Conservation (phyloP, 169 alveolate species). For the Neospora caninum region DNA sequence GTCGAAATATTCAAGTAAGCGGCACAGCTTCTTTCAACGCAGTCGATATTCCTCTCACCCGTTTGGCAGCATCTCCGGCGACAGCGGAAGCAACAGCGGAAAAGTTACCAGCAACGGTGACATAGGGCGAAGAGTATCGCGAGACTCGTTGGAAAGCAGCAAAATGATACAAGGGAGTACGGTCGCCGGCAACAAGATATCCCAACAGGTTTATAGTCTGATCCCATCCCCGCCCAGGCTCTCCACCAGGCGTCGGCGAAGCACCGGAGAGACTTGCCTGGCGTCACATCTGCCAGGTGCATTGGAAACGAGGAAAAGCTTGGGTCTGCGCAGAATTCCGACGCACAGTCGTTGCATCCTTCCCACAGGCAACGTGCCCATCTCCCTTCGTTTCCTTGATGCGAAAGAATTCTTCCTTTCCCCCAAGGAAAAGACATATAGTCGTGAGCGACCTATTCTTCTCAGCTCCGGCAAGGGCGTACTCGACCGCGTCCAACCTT, state of each 20-base stretch:
- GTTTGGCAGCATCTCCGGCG: neutral
- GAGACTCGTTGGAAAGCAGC: neutral
- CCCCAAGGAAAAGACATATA: neutral
- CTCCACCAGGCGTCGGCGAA: neutral
- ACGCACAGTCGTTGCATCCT: neutral
- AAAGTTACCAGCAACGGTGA: neutral
- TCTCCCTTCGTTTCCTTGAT: slow-evolving; percentile 20
- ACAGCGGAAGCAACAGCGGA: neutral
- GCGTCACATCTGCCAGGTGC: neutral
- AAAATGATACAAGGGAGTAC: neutral
- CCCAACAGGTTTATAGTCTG: neutral
- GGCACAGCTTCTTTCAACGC: neutral
- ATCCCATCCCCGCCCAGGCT: neutral
- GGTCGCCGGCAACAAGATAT: neutral
- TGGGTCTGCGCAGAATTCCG: neutral
- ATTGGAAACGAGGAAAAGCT: neutral
- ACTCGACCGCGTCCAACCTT: neutral
- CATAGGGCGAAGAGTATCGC: neutral
- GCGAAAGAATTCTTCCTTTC: neutral
- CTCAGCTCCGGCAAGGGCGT: slow-evolving; percentile 12
- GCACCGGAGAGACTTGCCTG: neutral
- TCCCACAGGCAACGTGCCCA: slow-evolving; percentile 5
- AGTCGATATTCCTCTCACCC: neutral
- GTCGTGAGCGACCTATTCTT: neutral
- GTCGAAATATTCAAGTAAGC: neutral